phyloP scores from a whole-genome alignment of 306 rosid species.

The Citrullus amarus region DNA sequence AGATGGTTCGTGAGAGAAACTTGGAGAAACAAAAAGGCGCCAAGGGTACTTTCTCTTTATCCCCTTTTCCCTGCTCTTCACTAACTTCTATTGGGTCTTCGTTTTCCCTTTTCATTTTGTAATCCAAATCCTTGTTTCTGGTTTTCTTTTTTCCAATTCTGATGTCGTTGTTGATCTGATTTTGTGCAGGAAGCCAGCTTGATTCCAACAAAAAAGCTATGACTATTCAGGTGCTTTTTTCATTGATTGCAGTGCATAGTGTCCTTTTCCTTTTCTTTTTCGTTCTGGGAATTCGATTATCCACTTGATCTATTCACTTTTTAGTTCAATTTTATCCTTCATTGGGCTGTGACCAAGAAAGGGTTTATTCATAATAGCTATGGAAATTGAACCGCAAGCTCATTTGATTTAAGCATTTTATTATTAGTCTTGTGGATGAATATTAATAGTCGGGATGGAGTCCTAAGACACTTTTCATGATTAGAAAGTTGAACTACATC shows the following conservation, averaged over 20 bases:
- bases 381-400: neutral
- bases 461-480: neutral
- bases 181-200: constrained; percentile 55
- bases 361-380: neutral
- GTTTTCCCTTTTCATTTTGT: neutral
- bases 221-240: constrained; percentile 46
- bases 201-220: constrained; percentile 70
- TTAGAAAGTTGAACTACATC: neutral
- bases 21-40: constrained; percentile 49
- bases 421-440: neutral
- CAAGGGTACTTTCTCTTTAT: constrained; percentile 24
- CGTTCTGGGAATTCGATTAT: neutral
- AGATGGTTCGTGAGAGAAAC: constrained; percentile 80
- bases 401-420: neutral
- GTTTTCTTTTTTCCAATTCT: neutral
- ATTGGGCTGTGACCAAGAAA: neutral
- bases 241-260: neutral
- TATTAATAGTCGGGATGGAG: neutral
- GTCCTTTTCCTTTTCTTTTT: neutral
- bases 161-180: neutral
- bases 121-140: neutral
- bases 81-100: neutral
- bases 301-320: neutral
- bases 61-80: neutral
- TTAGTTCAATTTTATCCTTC: neutral